These are phyloP conservation scores for Daldinia vernicosa DNA, from an alignment of 495 filamentous ascomycete genomes.

Conservation along the genomic window DNA sequence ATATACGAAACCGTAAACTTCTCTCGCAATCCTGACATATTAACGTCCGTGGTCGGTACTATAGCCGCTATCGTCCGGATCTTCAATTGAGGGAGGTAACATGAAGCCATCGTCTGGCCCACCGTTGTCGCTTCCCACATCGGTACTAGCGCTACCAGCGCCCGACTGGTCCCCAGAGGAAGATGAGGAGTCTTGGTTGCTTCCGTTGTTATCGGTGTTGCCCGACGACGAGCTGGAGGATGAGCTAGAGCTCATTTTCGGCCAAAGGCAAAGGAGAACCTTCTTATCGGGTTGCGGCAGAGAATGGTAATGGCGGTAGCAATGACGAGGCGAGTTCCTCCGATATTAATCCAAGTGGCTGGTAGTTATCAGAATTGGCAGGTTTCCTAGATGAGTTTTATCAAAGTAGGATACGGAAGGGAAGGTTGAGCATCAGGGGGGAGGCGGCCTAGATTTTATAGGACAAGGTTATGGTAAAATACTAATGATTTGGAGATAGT, in stretches of 20 bases:
- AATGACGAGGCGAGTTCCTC: too few species aligned
- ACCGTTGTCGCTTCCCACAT: too few species aligned
- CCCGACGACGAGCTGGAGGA: neutral
- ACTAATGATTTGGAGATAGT: too few species aligned
- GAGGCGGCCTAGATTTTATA: too few species aligned
- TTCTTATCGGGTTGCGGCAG: neutral
- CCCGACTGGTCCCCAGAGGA: neutral
- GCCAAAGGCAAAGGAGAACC: neutral
- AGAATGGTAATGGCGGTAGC: neutral
- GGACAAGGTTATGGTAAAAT: too few species aligned
- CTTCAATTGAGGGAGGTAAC: slow-evolving; percentile 13
- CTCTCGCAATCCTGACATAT: neutral
- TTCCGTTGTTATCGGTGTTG: neutral
- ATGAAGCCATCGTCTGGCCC: slow-evolving; percentile 4
- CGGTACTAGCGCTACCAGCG: too few species aligned
- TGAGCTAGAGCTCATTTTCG: neutral
- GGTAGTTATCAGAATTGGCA: too few species aligned
- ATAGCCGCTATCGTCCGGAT: slow-evolving; percentile 13
- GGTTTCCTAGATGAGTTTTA: too few species aligned
- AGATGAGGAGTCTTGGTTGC: neutral
- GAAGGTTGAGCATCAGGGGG: too few species aligned
- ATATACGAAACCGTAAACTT: neutral
- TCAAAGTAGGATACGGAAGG: too few species aligned
- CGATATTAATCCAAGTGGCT: too few species aligned
- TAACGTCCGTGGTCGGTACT: neutral